A percentile compares a stretch with the other conserved stretches of the same genome.
Conservation (phyloP, 192 early-diverging fungal species). For the Mortierella hygrophila region DNA sequence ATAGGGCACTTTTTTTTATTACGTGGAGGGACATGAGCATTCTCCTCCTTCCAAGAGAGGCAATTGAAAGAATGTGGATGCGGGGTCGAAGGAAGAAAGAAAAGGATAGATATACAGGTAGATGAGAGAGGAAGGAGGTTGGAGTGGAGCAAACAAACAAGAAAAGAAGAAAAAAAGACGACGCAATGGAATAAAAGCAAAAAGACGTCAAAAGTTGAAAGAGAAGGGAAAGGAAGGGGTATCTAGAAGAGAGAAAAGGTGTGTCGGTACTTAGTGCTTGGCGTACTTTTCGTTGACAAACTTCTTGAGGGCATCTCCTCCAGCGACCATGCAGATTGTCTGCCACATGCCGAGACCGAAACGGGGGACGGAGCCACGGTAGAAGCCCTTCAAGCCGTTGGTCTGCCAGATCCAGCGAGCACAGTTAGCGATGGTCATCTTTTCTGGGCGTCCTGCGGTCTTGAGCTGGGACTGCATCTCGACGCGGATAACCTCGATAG, state of each 20-base stretch:
- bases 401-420: slow-evolving; percentile 93
- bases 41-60: background rate
- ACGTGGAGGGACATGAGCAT: background rate
- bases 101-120: background rate
- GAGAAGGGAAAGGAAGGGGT: background rate
- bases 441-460: slow-evolving; percentile 87
- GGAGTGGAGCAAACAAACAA: background rate
- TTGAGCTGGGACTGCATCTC: slow-evolving; percentile 99
- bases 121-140: background rate
- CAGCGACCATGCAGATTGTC: slow-evolving; percentile 94
- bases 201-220: slow-evolving; percentile 3
- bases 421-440: slow-evolving; percentile 87
- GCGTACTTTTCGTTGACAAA: slow-evolving; percentile 46
- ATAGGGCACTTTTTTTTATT: background rate
- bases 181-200: background rate
- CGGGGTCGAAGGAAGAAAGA: background rate
- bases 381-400: slow-evolving; percentile 93
- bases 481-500: slow-evolving; percentile 98
- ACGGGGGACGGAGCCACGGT: slow-evolving; percentile 86
- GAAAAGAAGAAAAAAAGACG: background rate
- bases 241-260: background rate
- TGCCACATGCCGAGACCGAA: slow-evolving; percentile 85
- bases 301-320: slow-evolving; percentile 61
- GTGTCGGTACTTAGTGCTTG: slow-evolving; percentile 20
- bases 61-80: slow-evolving; percentile 1